Base-by-base conservation (phyloP, 75 land plant species). In the Pinus albicaulis region DNA sequence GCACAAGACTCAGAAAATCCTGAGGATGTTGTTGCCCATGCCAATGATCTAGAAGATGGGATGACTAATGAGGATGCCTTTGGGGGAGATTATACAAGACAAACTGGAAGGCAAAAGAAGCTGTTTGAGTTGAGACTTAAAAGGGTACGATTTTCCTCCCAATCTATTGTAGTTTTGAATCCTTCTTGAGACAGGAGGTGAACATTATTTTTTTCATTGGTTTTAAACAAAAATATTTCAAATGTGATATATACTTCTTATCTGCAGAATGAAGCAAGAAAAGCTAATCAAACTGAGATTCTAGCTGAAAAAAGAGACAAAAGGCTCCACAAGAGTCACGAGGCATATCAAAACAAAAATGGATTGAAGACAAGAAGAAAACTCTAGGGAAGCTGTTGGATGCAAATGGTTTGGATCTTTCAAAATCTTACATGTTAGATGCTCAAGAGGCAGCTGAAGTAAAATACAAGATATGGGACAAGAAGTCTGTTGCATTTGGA, bases 401-500 rank as follows among this genome's bases (percentile, higher is more conserved):
- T 83, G 86, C 91, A 25, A 92, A 93, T 81, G 95, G 95, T 65
- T 74, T 95, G 76, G 99, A 95, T 79, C 89, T 90, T 85, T 74
- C 81, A 76, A 92, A 92, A 71, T 87, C 92, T n/a, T 92, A 88
- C 82, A 94, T 97, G 98, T 86, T 97, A 71, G 99, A 97, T 76
- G 95, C 99, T 44, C 98, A 97, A 76, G 99, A 97, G 55, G 71
- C 74, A 55, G 99, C 99, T 26, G 99, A 92, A 76, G 55, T 34
- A 12, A 97, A 97, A 79, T 97, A 97, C 82, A 92, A 97, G 85
- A 97, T 95, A 74, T 95, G 99, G 98, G 98, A 95, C 52, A 97
- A 95, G 82, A 91, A 94, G 57, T 95, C 95, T 78, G 98, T 95
- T 12, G 95, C 99, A 28, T 89, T 74, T 89, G 99, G 99, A 56